phyloP scores from a whole-genome alignment of 2,329 filamentous ascomycete genomes.

The Ceratocystis albifundus region DNA sequence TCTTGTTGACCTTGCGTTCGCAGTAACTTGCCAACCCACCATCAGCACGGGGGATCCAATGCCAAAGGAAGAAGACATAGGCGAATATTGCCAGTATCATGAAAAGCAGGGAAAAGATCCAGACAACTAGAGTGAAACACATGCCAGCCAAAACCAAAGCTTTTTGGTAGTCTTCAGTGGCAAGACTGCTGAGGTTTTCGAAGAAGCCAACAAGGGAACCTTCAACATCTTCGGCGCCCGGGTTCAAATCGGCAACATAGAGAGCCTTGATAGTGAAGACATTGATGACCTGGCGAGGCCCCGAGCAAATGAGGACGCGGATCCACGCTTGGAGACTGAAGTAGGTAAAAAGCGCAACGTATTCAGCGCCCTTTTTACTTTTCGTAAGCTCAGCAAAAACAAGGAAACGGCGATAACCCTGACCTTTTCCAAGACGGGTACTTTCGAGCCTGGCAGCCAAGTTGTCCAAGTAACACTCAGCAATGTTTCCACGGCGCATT shows the following conservation, averaged over 20 bases:
- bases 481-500: conserved; percentile 73
- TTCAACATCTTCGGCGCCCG: conserved; percentile 39
- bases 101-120: conserved; percentile 68
- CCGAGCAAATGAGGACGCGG: conserved; percentile 79
- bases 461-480: conserved; percentile 82
- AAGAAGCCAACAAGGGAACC: conserved; percentile 66
- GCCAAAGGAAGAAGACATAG: conserved; percentile 82
- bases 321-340: conserved; percentile 75
- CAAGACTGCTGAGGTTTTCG: conserved; percentile 63
- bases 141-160: conserved; percentile 78
- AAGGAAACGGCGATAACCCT: conserved; percentile 81
- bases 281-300: conserved; percentile 84
- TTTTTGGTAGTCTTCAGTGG: conserved; percentile 62
- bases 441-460: conserved; percentile 77
- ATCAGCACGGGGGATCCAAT: conserved; percentile 75
- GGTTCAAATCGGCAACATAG: conserved; percentile 56
- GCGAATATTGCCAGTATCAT: conserved; percentile 65
- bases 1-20: conserved; percentile 77
- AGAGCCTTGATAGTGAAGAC: conserved; percentile 79
- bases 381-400: conserved; percentile 86
- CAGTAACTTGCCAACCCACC: conserved; percentile 77
- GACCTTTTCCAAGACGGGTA: conserved; percentile 56
- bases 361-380: conserved; percentile 81
- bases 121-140: conserved; percentile 83
- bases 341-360: conserved; percentile 82